Evolutionary conservation across 768 basidiomycete species (phyloP).

Genomic region (Coprinellus micaceus): DNA sequence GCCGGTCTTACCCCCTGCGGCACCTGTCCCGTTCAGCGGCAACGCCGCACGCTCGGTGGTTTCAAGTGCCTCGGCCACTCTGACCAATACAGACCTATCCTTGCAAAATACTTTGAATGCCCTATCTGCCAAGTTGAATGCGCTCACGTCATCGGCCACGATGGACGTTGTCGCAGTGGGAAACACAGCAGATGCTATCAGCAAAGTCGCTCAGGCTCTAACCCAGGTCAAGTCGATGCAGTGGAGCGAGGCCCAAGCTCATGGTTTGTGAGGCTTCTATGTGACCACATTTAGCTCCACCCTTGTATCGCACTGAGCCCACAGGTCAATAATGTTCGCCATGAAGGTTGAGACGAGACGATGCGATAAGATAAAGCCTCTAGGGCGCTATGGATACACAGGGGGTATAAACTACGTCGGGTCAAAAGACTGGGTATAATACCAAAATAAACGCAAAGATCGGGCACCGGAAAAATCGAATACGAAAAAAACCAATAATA

Average conservation of each 20-base stretch:
- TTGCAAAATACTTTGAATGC: conserved; percentile 50
- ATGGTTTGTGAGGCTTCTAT: background rate
- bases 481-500: background rate
- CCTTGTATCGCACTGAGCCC: too few species aligned
- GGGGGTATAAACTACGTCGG: too few species aligned
- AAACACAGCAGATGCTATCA: conserved; percentile 63
- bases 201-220: conserved; percentile 61
- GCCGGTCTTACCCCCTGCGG: too few species aligned
- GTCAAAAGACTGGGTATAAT: background rate
- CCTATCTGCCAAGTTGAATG: conserved; percentile 49
- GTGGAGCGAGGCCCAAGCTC: conserved; percentile 36
- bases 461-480: background rate
- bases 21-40: too few species aligned
- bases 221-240: conserved; percentile 56
- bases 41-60: too few species aligned
- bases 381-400: background rate
- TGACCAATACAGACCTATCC: conserved; percentile 33
- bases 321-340: too few species aligned
- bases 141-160: conserved; percentile 35
- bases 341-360: too few species aligned
- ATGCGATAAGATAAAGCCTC: background rate
- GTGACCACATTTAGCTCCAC: too few species aligned
- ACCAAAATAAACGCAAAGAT: background rate
- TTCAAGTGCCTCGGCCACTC: background rate
- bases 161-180: conserved; percentile 50